Evolutionary conservation across 2,329 filamentous ascomycete genomes (phyloP).

Genomic region (Daldinia eschscholtzii): DNA sequence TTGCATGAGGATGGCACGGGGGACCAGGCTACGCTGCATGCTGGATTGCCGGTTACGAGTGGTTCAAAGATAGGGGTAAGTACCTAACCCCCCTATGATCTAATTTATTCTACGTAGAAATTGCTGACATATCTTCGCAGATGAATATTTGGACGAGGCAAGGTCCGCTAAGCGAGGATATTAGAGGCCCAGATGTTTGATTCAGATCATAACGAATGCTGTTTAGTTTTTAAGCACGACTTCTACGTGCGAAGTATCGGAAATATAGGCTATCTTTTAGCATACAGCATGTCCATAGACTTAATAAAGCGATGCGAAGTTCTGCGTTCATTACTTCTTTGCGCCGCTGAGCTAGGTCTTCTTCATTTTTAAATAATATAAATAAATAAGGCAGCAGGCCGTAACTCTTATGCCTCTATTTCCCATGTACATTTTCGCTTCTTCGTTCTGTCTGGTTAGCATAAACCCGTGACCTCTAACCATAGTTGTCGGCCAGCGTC

Average conservation of each 20-base stretch:
- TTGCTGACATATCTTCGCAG: conserved; percentile 26
- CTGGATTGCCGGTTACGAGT: conserved; percentile 60
- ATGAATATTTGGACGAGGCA: conserved; percentile 67
- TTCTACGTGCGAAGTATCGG: neutral
- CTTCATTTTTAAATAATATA: neutral
- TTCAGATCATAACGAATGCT: conserved; percentile 7
- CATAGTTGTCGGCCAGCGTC: conserved; percentile 50
- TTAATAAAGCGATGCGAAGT: conserved; percentile 7
- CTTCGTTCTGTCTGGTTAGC: conserved; percentile 37
- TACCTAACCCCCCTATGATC: neutral
- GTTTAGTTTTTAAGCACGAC: neutral
- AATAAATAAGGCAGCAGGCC: neutral
- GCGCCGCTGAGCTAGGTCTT: neutral
- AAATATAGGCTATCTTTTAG: neutral
- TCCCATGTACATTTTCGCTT: neutral
- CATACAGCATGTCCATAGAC: neutral
- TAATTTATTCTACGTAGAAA: neutral
- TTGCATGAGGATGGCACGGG: conserved; percentile 56
- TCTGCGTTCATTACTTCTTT: neutral
- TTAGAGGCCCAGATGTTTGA: conserved; percentile 51
- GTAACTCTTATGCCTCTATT: neutral
- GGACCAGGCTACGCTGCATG: conserved; percentile 61
- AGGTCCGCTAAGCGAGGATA: conserved; percentile 54
- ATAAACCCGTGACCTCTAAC: conserved; percentile 51
- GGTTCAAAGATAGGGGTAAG: conserved; percentile 60